These are phyloP conservation scores for Lodderomyces metapsilosis DNA, from an alignment of 1,139 yeast genomes.

Conservation along the genomic window DNA sequence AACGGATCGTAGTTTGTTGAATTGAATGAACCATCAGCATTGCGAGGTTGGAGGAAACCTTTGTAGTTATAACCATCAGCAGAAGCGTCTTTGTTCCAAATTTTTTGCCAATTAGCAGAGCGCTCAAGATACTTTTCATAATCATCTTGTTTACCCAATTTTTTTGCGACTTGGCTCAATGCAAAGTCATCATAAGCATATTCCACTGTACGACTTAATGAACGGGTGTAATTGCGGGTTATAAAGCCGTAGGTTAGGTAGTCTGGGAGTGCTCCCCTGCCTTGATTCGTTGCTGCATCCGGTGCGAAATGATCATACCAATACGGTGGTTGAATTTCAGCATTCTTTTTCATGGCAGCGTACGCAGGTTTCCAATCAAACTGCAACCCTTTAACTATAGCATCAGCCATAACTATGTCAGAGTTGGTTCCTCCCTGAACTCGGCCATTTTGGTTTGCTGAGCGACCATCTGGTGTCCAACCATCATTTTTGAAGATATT, in stretches of 20 bases:
- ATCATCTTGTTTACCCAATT: slow-evolving; percentile 23
- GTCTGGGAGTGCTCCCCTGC: slow-evolving; percentile 33
- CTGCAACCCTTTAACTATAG: slow-evolving; percentile 32
- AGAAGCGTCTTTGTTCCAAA: slow-evolving; percentile 33
- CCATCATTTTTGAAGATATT: slow-evolving; percentile 34
- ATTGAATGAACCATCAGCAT: slow-evolving; percentile 29
- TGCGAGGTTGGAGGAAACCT: slow-evolving; percentile 36
- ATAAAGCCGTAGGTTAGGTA: slow-evolving; percentile 31
- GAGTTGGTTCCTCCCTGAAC: slow-evolving; percentile 43
- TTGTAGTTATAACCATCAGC: slow-evolving; percentile 20
- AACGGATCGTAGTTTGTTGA: slow-evolving; percentile 24
- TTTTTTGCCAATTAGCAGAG: slow-evolving; percentile 36
- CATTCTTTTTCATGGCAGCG: slow-evolving; percentile 36
- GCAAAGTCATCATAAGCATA: slow-evolving; percentile 40
- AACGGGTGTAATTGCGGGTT: slow-evolving; percentile 29
- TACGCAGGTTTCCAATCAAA: slow-evolving; percentile 24
- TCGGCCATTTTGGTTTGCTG: slow-evolving; percentile 38
- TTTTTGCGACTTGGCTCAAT: slow-evolving; percentile 32
- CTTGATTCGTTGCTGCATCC: slow-evolving; percentile 28
- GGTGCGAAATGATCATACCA: slow-evolving; percentile 24
- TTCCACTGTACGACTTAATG: slow-evolving; percentile 38
- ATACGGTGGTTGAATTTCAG: slow-evolving; percentile 32
- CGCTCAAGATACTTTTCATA: slow-evolving; percentile 30
- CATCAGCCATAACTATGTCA: slow-evolving; percentile 41
- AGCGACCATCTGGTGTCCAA: slow-evolving; percentile 38